These are phyloP conservation scores for Beta vulgaris DNA, from an alignment of 148 eudicot species.

Conservation along the genomic window DNA sequence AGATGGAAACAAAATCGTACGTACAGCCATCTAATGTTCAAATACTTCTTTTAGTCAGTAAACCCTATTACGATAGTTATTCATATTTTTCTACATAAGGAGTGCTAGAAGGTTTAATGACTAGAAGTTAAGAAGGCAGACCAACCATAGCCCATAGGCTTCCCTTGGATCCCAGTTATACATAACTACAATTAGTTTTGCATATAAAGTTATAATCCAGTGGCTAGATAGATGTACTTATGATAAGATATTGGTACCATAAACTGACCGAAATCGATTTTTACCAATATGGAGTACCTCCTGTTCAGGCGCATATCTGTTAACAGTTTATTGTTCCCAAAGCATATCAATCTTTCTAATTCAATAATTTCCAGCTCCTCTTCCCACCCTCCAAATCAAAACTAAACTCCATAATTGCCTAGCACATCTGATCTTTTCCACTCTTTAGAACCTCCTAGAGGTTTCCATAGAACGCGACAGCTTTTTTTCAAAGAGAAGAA, in stretches of 20 bases:
- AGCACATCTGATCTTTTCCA: background rate
- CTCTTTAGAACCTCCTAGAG: background rate
- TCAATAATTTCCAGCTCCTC: too few relatives aligned
- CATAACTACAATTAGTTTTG: background rate
- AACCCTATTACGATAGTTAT: background rate
- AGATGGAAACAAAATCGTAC: background rate
- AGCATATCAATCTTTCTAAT: too few relatives aligned
- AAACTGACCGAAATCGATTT: too few relatives aligned
- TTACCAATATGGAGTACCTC: too few relatives aligned
- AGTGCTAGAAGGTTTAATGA: background rate
- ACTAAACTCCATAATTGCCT: background rate
- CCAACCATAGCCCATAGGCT: background rate
- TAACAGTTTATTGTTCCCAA: too few relatives aligned
- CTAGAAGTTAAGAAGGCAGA: background rate
- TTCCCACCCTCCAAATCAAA: too few relatives aligned
- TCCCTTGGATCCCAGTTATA: background rate
- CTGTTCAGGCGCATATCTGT: too few relatives aligned
- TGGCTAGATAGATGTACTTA: background rate
- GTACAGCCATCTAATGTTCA: too few relatives aligned
- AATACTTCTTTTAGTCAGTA: background rate
- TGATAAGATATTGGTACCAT: too few relatives aligned
- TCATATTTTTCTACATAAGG: background rate
- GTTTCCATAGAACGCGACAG: background rate
- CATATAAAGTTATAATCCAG: background rate
- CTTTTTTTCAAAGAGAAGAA: background rate